Conservation (phyloP, 306 rosid species). For the Chamaecrista fasciculata region DNA sequence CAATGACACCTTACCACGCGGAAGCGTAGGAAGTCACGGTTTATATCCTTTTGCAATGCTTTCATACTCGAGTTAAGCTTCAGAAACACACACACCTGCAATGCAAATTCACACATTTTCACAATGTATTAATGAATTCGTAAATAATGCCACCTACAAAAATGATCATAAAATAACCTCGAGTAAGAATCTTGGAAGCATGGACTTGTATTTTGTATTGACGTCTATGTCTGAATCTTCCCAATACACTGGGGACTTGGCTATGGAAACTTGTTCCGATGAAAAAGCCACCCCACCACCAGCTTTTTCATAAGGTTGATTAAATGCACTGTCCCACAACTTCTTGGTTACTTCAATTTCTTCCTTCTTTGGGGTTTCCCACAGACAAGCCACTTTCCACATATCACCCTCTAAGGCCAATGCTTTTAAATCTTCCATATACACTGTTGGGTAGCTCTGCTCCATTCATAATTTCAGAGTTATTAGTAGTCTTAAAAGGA, state of each 20-base stretch:
- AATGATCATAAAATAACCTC: slow-evolving; percentile 51
- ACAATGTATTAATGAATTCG: neutral
- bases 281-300: slow-evolving; percentile 60
- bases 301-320: slow-evolving; percentile 88
- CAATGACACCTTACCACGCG: slow-evolving; percentile 67
- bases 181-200: slow-evolving; percentile 72
- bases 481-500: neutral
- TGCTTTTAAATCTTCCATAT: slow-evolving; percentile 69
- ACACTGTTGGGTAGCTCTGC: slow-evolving; percentile 86
- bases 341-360: slow-evolving; percentile 67
- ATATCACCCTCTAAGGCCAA: slow-evolving; percentile 54
- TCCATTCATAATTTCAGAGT: slow-evolving; percentile 15
- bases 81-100: slow-evolving; percentile 68
- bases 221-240: slow-evolving; percentile 63
- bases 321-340: slow-evolving; percentile 74
- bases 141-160: slow-evolving; percentile 18
- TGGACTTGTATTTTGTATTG: slow-evolving; percentile 71
- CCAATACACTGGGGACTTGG: slow-evolving; percentile 55
- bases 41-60: slow-evolving; percentile 42
- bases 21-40: slow-evolving; percentile 50
- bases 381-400: slow-evolving; percentile 49
- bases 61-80: slow-evolving; percentile 49
- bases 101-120: slow-evolving; percentile 25
- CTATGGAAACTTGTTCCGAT: slow-evolving; percentile 28
- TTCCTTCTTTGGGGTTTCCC: slow-evolving; percentile 47